These are phyloP conservation scores for Digitaria exilis DNA, from an alignment of 202 grass and related monocot genomes.

Conservation along the genomic window DNA sequence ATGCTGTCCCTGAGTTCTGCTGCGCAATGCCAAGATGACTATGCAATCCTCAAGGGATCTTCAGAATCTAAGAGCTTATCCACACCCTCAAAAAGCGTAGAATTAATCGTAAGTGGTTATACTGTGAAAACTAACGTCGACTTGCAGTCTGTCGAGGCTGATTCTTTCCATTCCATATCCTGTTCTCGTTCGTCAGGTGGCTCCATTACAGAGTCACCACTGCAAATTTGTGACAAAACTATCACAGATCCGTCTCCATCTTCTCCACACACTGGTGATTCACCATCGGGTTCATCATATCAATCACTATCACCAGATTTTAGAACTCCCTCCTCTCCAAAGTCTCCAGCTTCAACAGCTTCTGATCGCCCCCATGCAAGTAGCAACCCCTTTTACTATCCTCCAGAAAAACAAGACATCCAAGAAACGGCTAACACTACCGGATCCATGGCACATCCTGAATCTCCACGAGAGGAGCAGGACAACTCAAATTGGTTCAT, in stretches of 20 bases:
- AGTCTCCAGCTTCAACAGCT: neutral
- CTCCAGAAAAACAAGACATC: slow-evolving; percentile 26
- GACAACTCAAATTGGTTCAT: neutral
- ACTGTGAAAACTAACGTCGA: neutral
- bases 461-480: slow-evolving; percentile 3
- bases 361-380: neutral
- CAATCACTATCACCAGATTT: slow-evolving; percentile 55
- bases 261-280: slow-evolving; percentile 14
- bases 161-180: slow-evolving; percentile 57
- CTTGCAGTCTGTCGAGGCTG: slow-evolving; percentile 35
- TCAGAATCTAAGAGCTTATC: slow-evolving; percentile 34
- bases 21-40: slow-evolving; percentile 38
- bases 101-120: slow-evolving; percentile 23
- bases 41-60: slow-evolving; percentile 15
- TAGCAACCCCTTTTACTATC: neutral
- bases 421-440: neutral
- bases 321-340: slow-evolving; percentile 29
- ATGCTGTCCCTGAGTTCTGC: slow-evolving; percentile 45
- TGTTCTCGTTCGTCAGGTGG: slow-evolving; percentile 43
- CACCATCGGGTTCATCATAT: slow-evolving; percentile 48
- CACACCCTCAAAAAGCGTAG: slow-evolving; percentile 26
- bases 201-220: slow-evolving; percentile 26
- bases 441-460: neutral
- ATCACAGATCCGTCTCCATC: neutral
- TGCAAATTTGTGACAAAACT: slow-evolving; percentile 2